Base-by-base conservation (phyloP, 441 rosid species). In the Populus hybrid region DNA sequence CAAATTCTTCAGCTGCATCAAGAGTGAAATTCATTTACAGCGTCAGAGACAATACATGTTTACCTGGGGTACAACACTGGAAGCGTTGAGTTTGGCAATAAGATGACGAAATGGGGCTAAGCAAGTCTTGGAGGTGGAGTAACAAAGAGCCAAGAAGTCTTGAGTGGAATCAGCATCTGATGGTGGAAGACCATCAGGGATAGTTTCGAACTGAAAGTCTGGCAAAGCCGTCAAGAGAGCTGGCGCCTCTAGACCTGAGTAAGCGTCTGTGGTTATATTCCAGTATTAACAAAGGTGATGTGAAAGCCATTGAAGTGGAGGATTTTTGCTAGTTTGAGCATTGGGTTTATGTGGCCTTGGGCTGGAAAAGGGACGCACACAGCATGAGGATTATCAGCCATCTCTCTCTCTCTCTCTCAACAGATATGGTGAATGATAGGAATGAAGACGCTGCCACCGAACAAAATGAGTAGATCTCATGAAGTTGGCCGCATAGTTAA, bases 261-360 rank as follows among this genome's bases (percentile, higher is more conserved):
- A 84, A 36, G 19, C 85, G 84, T 12, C 76, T 68, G 26, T 80
- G 77, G 75, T 84, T 86, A 77, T 63, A 86, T 76, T 83, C 88
- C n/a, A 2, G 78, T 67, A 72, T 75, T 68, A 38, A 75, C 72
- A 34, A 75, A 50, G 10, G 78, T 75, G 16, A 75, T 79, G 78
- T 82, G 73, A 50, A 83, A 83, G 42, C 84, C 85, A 36, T 50
- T 74, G 57, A 11, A 70, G 69, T 82, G 83, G 23, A 86, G 78
- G 64, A 80, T 69, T 70, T 79, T 82, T 38, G 85, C 84, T 4
- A 86, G 71, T 14, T 77, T 70, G 72, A 84, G 53, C 72, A 84
- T 57, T 30, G 86, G 85, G 73, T 42, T 82, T 19, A 82, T 46
- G 79, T 86, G 88, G 73, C 88, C 85, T 70, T 86, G 84, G 5